Evolutionary conservation across 2,329 filamentous ascomycete species (phyloP).

Genomic region (Monilinia laxa): DNA sequence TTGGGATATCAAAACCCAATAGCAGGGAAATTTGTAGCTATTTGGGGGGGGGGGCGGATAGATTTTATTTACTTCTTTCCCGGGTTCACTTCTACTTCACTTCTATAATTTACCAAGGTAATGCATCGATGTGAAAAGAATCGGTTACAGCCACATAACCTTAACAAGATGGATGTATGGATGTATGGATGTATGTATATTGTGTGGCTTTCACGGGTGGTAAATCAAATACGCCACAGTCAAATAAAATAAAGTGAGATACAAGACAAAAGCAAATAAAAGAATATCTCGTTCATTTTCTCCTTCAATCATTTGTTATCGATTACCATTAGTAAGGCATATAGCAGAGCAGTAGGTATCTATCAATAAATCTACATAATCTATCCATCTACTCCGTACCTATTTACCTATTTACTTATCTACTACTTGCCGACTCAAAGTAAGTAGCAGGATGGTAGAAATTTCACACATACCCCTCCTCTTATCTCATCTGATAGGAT

Average conservation of each 20-base stretch:
- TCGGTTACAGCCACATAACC: slow-evolving; percentile 8
- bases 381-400: too few relatives aligned
- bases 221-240: neutral
- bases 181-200: neutral
- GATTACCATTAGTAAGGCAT: neutral
- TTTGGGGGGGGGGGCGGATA: neutral
- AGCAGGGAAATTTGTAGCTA: slow-evolving; percentile 19
- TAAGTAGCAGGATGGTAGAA: neutral
- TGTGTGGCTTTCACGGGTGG: neutral
- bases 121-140: neutral
- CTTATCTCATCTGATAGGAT: too few relatives aligned
- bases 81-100: slow-evolving; percentile 3
- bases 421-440: too few relatives aligned
- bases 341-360: too few relatives aligned
- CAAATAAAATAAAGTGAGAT: too few relatives aligned
- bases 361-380: too few relatives aligned
- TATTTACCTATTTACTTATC: too few relatives aligned
- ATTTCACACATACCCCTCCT: too few relatives aligned
- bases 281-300: neutral
- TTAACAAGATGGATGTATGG: too few relatives aligned
- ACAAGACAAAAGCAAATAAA: too few relatives aligned
- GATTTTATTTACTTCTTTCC: slow-evolving; percentile 22
- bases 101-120: slow-evolving; percentile 23
- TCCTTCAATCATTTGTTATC: neutral
- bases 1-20: slow-evolving; percentile 9